Evolutionary conservation across 495 filamentous ascomycete species (phyloP).

Genomic region (Penicillium cataractarum): DNA sequence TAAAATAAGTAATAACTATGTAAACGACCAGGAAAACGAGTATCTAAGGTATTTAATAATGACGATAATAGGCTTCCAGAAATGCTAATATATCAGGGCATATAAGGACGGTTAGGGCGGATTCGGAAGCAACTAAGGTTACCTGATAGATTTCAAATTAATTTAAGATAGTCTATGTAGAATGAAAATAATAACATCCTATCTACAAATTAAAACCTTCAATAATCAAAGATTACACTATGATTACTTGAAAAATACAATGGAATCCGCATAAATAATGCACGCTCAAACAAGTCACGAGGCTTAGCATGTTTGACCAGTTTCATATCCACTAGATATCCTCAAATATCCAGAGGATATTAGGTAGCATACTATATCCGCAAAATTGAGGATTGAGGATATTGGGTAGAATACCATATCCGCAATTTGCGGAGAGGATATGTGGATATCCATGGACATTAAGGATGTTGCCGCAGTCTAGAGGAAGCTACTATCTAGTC

Average conservation of each 20-base stretch:
- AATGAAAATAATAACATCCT: background rate
- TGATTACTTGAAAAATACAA: conserved; percentile 14
- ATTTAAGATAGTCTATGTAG: background rate
- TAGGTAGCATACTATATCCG: conserved; percentile 9
- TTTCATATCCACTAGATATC: conserved; percentile 17
- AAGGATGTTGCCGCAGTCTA: too few relatives aligned
- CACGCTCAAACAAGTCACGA: conserved; percentile 5
- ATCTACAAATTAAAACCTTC: conserved; percentile 9
- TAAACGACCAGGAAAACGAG: conserved; percentile 4
- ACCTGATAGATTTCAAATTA: background rate
- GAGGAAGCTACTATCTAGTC: too few relatives aligned
- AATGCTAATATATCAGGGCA: conserved; percentile 5
- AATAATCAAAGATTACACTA: conserved; percentile 7
- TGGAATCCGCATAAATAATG: conserved; percentile 14
- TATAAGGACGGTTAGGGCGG: background rate
- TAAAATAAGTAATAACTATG: background rate
- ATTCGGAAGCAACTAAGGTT: conserved; percentile 13
- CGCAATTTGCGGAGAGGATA: too few relatives aligned
- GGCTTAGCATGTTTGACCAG: conserved; percentile 5
- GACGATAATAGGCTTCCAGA: conserved; percentile 9
- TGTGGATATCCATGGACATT: too few relatives aligned
- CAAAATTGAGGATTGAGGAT: background rate
- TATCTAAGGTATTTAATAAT: conserved; percentile 4
- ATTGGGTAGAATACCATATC: too few relatives aligned
- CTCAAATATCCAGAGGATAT: conserved; percentile 12